Evolutionary conservation across 495 filamentous ascomycete species (phyloP).

Genomic region (Penicillium ucsense): DNA sequence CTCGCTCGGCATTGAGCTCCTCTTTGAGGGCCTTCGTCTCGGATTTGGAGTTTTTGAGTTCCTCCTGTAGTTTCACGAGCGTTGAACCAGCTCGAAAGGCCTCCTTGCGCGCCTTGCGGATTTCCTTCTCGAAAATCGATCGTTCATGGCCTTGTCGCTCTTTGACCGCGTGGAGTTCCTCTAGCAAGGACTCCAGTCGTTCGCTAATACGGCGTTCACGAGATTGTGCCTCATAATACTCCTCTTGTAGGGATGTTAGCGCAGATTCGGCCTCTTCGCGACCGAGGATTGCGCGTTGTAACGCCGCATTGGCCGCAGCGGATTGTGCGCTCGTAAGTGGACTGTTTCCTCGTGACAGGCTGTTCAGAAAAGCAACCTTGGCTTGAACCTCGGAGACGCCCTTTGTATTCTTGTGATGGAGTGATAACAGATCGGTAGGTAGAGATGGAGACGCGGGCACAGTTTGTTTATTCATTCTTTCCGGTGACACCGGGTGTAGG

Average conservation of each 20-base stretch:
- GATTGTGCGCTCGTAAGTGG: constrained; percentile 43
- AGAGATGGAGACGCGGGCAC: constrained; percentile 44
- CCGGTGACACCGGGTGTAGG: constrained; percentile 66
- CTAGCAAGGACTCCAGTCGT: constrained; percentile 67
- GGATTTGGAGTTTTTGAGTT: constrained; percentile 59
- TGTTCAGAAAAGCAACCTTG: constrained; percentile 79
- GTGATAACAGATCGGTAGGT: constrained; percentile 32
- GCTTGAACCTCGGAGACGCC: constrained; percentile 68
- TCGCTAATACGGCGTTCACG: constrained; percentile 67
- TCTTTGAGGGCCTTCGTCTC: constrained; percentile 43
- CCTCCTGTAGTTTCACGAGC: constrained; percentile 71
- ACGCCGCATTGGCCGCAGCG: constrained; percentile 50
- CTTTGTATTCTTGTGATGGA: constrained; percentile 31
- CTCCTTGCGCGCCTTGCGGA: constrained; percentile 71
- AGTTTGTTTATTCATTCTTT: constrained; percentile 67
- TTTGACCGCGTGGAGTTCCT: constrained; percentile 65
- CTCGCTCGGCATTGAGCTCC: constrained; percentile 41
- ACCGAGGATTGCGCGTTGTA: constrained; percentile 72
- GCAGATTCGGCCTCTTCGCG: constrained; percentile 66
- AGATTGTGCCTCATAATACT: constrained; percentile 59
- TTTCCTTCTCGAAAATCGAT: constrained; percentile 74
- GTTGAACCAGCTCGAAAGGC: constrained; percentile 72
- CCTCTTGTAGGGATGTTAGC: constrained; percentile 48
- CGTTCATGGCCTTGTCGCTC: constrained; percentile 66
- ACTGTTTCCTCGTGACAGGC: constrained; percentile 52